phyloP scores from a whole-genome alignment of 2,329 filamentous ascomycete genomes.

The Reticulascus tulasneorum region DNA sequence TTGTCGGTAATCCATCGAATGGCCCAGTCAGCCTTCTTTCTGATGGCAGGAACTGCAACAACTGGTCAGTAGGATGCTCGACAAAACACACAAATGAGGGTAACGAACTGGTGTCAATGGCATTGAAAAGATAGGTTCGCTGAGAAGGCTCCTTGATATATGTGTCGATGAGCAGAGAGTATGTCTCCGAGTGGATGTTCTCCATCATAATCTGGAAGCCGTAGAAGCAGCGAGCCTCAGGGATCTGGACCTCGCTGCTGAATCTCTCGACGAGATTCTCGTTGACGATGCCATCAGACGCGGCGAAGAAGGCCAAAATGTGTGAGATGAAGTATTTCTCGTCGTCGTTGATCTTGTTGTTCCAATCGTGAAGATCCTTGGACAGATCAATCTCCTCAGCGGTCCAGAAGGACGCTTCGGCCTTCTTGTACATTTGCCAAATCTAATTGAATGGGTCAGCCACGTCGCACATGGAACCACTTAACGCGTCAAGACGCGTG shows the following conservation, averaged over 20 bases:
- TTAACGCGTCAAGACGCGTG: conserved; percentile 64
- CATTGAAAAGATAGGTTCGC: conserved; percentile 92
- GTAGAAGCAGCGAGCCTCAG: conserved; percentile 98
- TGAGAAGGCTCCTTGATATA: conserved; percentile 98
- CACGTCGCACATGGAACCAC: conserved; percentile 34
- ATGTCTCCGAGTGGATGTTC: conserved; percentile 99
- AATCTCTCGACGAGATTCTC: conserved; percentile 99
- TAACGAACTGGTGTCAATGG: conserved; percentile 87
- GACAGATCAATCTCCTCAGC: conserved; percentile 99
- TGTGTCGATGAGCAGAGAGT: conserved; percentile 97
- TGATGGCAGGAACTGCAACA: conserved; percentile 81
- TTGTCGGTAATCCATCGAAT: conserved; percentile 91
- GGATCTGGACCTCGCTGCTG: conserved; percentile 93
- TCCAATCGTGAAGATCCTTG: conserved; percentile 99
- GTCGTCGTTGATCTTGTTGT: conserved; percentile 93
- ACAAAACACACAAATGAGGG: conserved; percentile 40
- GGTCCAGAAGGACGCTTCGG: conserved; percentile 99
- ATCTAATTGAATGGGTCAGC: conserved; percentile 60
- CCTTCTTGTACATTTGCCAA: conserved; percentile 99
- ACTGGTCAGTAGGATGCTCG: conserved; percentile 29
- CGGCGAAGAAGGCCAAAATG: conserved; percentile 97
- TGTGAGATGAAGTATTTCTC: conserved; percentile 98
- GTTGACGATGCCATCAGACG: conserved; percentile 98
- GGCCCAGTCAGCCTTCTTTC: conserved; percentile 98
- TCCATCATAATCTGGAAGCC: conserved; percentile 99